These are phyloP conservation scores for Lomentospora prolificans DNA, from an alignment of 2,329 filamentous ascomycete genomes.

Conservation along the genomic window DNA sequence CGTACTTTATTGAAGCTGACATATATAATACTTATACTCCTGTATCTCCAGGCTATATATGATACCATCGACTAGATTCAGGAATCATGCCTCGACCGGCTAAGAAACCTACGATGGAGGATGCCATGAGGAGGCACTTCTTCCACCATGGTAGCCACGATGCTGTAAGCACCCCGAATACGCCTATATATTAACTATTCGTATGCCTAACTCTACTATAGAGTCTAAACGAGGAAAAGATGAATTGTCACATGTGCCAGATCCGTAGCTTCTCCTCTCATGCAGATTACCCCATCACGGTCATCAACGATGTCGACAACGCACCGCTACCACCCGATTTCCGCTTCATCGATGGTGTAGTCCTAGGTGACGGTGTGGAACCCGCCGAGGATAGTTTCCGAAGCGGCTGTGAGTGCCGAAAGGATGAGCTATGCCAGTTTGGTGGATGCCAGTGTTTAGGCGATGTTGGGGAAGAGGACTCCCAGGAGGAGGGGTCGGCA, in stretches of 20 bases:
- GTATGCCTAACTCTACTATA: constrained; percentile 13
- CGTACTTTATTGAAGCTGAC: no score
- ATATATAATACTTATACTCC: no score
- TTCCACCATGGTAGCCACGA: constrained; percentile 31
- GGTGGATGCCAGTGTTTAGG: constrained; percentile 60
- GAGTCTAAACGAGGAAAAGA: constrained; percentile 27
- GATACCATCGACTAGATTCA: no score
- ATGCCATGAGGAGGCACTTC: constrained; percentile 36
- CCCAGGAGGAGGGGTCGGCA: constrained; percentile 15
- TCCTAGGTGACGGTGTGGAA: constrained; percentile 50
- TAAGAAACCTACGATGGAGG: constrained; percentile 28
- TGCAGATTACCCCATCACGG: constrained; percentile 41
- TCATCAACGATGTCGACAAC: constrained; percentile 54
- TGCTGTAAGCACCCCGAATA: constrained; percentile 15
- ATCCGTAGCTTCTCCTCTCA: constrained; percentile 44
- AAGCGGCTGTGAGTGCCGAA: constrained; percentile 57
- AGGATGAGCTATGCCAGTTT: constrained; percentile 57
- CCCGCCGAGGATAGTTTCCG: constrained; percentile 52
- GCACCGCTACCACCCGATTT: constrained; percentile 52
- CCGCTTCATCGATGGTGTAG: constrained; percentile 54
- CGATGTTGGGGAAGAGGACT: constrained; percentile 33
- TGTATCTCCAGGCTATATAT: no score
- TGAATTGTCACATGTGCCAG: constrained; percentile 52
- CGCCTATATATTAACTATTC: neutral
- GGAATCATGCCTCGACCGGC: neutral